phyloP scores from a whole-genome alignment of 2,329 filamentous ascomycete genomes.

The Aspergillus puulaauensis region DNA sequence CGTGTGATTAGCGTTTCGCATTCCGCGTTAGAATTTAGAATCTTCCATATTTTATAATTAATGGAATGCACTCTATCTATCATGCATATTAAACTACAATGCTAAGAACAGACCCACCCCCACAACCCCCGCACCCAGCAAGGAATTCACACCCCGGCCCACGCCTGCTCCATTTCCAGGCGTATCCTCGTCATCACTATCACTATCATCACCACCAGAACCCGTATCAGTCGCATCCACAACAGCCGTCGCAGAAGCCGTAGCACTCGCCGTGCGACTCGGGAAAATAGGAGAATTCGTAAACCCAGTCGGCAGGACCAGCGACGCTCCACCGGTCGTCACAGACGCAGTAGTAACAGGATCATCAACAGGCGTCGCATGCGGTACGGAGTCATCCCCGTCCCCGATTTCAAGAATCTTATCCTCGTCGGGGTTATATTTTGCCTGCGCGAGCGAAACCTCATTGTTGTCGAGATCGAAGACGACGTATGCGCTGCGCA shows the following conservation, averaged over 20 bases:
- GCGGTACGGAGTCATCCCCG: constrained; percentile 49
- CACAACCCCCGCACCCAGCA: constrained; percentile 3
- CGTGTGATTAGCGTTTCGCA: not conserved
- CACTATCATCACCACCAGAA: not conserved
- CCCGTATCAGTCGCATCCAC: not conserved
- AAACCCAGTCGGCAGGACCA: not conserved
- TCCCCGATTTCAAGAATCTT: constrained; percentile 54
- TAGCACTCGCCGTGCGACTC: not conserved
- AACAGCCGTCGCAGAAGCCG: not conserved
- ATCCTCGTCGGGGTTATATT: constrained; percentile 54
- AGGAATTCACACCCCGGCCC: not conserved
- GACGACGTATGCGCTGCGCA: constrained; percentile 72
- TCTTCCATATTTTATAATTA: not conserved
- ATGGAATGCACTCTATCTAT: not conserved
- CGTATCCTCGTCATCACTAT: not conserved
- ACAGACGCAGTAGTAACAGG: not conserved
- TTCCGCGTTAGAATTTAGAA: not conserved
- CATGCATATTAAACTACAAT: not conserved
- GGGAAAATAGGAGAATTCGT: constrained; percentile 9
- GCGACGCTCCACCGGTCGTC: not conserved
- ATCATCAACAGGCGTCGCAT: constrained; percentile 37
- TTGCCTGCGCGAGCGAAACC: constrained; percentile 68
- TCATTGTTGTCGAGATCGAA: constrained; percentile 72
- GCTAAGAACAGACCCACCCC: not conserved
- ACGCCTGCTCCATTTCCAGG: not conserved